Evolutionary conservation across 2,329 filamentous ascomycete genomes (phyloP).

Genomic region (Calonectria hongkongensis): DNA sequence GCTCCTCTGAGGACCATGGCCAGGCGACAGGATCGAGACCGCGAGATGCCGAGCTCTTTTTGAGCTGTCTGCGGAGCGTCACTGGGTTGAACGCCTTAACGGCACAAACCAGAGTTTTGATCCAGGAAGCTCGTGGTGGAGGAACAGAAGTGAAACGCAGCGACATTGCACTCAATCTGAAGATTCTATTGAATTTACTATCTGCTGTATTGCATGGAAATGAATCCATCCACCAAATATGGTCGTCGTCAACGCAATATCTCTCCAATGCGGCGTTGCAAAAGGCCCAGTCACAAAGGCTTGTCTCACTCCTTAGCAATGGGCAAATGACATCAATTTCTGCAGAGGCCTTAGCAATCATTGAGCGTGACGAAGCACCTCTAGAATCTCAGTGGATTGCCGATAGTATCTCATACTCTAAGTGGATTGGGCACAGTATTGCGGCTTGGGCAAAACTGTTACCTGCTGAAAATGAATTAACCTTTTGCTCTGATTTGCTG

Average conservation of each 20-base stretch:
- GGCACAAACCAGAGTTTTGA: slow-evolving; percentile 79
- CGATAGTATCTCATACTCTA: slow-evolving; percentile 77
- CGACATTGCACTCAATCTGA: slow-evolving; percentile 66
- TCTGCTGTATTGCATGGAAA: slow-evolving; percentile 63
- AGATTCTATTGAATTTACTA: slow-evolving; percentile 66
- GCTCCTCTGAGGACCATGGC: slow-evolving; percentile 50
- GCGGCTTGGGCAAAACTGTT: slow-evolving; percentile 63
- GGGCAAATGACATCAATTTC: slow-evolving; percentile 70
- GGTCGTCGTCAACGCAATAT: slow-evolving; percentile 57
- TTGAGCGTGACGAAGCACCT: slow-evolving; percentile 60
- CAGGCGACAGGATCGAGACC: slow-evolving; percentile 43
- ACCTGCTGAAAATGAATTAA: slow-evolving; percentile 60
- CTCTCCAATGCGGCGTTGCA: slow-evolving; percentile 52
- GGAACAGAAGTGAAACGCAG: slow-evolving; percentile 62
- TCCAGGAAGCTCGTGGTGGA: slow-evolving; percentile 69
- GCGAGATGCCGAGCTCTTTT: slow-evolving; percentile 69
- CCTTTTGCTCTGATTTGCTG: slow-evolving; percentile 68
- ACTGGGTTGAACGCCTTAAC: slow-evolving; percentile 86
- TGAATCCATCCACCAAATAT: slow-evolving; percentile 61
- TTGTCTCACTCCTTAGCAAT: slow-evolving; percentile 68
- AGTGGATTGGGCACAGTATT: slow-evolving; percentile 83
- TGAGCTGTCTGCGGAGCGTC: slow-evolving; percentile 81
- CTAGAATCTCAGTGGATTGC: slow-evolving; percentile 74
- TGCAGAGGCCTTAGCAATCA: slow-evolving; percentile 73
- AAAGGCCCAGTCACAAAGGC: slow-evolving; percentile 58